These are phyloP conservation scores for Rubia yunnanensis DNA, from an alignment of 257 asterid genomes.

Conservation along the genomic window DNA sequence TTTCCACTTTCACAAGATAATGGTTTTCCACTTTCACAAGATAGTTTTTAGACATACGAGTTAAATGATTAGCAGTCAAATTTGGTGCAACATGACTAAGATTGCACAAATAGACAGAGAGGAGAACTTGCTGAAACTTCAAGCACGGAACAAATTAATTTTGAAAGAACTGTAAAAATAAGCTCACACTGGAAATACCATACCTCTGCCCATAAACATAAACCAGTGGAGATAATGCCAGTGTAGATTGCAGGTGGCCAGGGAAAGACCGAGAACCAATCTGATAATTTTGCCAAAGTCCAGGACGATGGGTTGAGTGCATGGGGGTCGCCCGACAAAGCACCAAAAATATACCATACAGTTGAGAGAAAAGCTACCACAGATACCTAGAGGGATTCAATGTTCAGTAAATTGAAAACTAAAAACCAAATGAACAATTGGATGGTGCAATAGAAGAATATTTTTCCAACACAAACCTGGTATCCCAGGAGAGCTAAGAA, in stretches of 20 bases:
- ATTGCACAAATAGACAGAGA: not conserved
- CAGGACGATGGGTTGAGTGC: constrained; percentile 37
- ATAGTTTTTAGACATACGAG: not conserved
- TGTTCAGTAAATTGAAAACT: constrained; percentile 10
- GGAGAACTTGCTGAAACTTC: not conserved
- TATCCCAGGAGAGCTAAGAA: constrained; percentile 67
- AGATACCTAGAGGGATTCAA: constrained; percentile 35
- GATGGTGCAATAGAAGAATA: not conserved
- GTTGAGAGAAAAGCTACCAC: constrained; percentile 58
- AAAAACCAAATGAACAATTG: not conserved
- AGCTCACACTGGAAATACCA: not conserved
- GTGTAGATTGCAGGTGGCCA: constrained; percentile 83
- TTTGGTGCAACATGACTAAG: not conserved
- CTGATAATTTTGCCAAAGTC: constrained; percentile 32
- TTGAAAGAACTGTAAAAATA: not conserved
- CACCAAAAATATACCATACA: constrained; percentile 43
- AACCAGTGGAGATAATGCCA: constrained; percentile 64
- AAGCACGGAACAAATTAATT: not conserved
- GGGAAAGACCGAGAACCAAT: constrained; percentile 44
- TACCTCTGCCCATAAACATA: constrained; percentile 83
- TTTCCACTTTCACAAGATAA: not conserved
- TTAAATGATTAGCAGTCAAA: not conserved
- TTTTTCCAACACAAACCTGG: constrained; percentile 34
- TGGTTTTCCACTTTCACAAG: not conserved
- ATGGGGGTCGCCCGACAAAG: constrained; percentile 31